These are phyloP conservation scores for Myxozyma lipomycoides DNA, from an alignment of 805 yeast genomes.

Conservation along the genomic window DNA sequence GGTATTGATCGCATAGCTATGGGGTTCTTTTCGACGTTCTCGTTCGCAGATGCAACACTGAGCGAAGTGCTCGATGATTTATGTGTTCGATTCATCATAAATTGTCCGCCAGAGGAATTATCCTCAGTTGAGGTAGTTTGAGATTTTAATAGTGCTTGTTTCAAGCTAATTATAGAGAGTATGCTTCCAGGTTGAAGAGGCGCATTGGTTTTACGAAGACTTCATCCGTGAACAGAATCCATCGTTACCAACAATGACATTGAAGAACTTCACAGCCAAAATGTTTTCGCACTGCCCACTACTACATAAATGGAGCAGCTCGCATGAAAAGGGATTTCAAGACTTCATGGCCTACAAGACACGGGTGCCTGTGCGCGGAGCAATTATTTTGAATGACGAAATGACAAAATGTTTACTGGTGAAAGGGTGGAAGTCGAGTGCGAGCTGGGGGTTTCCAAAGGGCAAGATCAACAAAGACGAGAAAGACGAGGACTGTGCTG, in stretches of 20 bases:
- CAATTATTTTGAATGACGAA: conserved; percentile 72
- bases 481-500: conserved; percentile 79
- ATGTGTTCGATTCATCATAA: conserved; percentile 81
- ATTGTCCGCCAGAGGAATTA: conserved; percentile 88
- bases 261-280: conserved; percentile 68
- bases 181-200: conserved; percentile 93
- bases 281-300: conserved; percentile 74
- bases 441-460: conserved; percentile 93
- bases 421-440: conserved; percentile 69
- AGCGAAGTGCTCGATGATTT: conserved; percentile 80
- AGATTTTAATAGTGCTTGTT: not conserved
- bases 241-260: conserved; percentile 66
- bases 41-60: conserved; percentile 58
- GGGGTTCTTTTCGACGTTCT: conserved; percentile 16
- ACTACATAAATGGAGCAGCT: conserved; percentile 34
- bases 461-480: conserved; percentile 96
- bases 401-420: conserved; percentile 63
- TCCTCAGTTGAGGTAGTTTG: conserved; percentile 53
- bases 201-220: conserved; percentile 96
- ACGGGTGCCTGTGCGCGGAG: conserved; percentile 93
- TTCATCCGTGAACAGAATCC: conserved; percentile 71
- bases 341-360: conserved; percentile 81
- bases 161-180: conserved; percentile 50
- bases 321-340: conserved; percentile 57
- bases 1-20: too few relatives aligned